Evolutionary conservation across 108 stramenopile species (phyloP), one percentile per base, ranked within the genome.

Genomic region (Pinguiococcus pyrenoidosus): DNA sequence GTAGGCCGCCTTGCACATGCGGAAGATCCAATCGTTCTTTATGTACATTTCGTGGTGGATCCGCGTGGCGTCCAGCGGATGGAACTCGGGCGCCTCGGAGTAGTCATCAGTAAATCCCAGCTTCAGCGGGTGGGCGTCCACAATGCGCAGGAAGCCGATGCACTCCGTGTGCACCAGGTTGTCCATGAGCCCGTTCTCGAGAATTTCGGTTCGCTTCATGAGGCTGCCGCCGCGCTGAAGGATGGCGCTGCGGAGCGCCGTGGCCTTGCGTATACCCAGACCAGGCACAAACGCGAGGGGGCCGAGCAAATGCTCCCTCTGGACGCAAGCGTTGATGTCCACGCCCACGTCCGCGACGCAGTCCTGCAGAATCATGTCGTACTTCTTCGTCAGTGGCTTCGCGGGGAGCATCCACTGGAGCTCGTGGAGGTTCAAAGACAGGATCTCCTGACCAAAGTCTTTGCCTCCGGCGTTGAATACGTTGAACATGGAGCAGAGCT

Each of bases 381-480:
- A 0, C 1, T 6, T 16, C 3, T n/a, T 13, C 22, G 43, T 44
- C 22, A 54, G 43, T 49, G 33, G 44, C 58, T 13, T 50, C 58
- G 39, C 38, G 49, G 32, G 50, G 48, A 2, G 49, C 58, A 14
- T 59, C 58, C 30, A 59, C 49, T 59, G 58, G 13, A 59, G 30
- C 17, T 47, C 30, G 58, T 59, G 58, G 22, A 59, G 58, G n/a
- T 29, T n/a, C 29, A 59, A 49, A 5, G 58, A 59, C 18, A 59
- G 47, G 40, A 42, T 49, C 49, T 49, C 58, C 13, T 49, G 32
- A n/a, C 58, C 58, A 32, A 59, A 59, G 37, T 59, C 37, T 0
- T n/a, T n/a, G n/a, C n/a, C n/a, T n/a, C n/a, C n/a, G n/a, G n/a
- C n/a, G n/a, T n/a, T n/a, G n/a, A n/a, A n/a, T n/a, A n/a, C n/a